Conservation (phyloP, 345 rosid species). For the Gossypioides kirkii region DNA sequence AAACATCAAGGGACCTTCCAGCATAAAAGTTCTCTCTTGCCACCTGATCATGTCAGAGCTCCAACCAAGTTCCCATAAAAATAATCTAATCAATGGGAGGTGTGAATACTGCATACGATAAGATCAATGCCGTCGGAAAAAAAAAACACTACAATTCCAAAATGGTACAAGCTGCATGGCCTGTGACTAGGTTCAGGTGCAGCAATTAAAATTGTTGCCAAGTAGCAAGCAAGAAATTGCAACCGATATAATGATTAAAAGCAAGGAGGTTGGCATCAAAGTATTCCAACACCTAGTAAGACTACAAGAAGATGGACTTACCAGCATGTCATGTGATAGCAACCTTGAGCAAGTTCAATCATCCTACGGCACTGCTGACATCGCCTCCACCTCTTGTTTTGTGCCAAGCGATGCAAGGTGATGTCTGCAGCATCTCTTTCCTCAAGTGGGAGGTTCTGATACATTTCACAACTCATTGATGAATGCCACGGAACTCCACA, state of each 20-base stretch:
- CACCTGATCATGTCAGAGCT: background rate
- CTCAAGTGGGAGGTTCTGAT: conserved; percentile 72
- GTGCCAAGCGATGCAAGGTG: conserved; percentile 76
- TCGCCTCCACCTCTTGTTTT: conserved; percentile 86
- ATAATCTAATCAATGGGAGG: background rate
- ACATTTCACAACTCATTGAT: conserved; percentile 81
- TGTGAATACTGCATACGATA: background rate
- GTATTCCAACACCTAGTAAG: background rate
- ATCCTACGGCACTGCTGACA: conserved; percentile 93
- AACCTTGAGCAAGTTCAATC: conserved; percentile 91
- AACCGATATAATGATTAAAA: background rate
- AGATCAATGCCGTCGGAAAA: background rate
- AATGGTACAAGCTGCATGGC: background rate
- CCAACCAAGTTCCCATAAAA: background rate
- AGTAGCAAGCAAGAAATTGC: background rate
- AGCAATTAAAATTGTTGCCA: background rate
- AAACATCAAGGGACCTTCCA: background rate
- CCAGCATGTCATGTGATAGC: conserved; percentile 97
- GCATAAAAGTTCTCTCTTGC: background rate
- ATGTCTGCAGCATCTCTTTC: conserved; percentile 83
- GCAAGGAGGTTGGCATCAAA: background rate
- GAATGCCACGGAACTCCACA: conserved; percentile 98
- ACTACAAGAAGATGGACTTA: conserved; percentile 26
- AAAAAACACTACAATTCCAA: background rate
- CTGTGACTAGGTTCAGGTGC: background rate